phyloP scores from a whole-genome alignment of 129 eudicot species.

The Lactuca saligna region DNA sequence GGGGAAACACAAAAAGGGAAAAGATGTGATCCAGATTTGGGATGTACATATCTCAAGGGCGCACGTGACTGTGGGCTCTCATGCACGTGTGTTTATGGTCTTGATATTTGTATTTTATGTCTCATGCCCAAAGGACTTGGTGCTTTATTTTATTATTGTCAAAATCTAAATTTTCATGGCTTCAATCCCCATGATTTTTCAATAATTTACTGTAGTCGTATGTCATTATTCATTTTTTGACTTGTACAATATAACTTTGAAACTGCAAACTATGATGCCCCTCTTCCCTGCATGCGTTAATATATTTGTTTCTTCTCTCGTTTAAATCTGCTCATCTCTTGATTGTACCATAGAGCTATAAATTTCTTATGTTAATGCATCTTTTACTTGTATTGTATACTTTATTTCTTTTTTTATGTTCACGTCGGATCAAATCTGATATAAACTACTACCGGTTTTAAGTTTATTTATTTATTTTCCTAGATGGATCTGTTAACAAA shows the following conservation, averaged over 20 bases:
- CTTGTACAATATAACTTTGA: constrained; percentile 14
- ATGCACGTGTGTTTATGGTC: constrained; percentile 44
- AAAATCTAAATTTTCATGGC: constrained; percentile 13
- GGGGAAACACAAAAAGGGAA: constrained; percentile 43
- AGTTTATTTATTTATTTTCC: too few relatives aligned
- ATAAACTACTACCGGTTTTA: too few relatives aligned
- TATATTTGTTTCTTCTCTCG: background rate
- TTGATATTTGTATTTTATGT: constrained; percentile 36
- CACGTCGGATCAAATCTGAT: too few relatives aligned
- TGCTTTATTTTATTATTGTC: constrained; percentile 21
- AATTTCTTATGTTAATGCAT: background rate
- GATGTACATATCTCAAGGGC: constrained; percentile 38
- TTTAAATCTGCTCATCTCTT: background rate
- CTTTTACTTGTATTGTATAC: background rate
- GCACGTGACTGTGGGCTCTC: constrained; percentile 36
- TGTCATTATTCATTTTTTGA: background rate
- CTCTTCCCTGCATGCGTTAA: background rate
- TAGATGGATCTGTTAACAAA: too few relatives aligned
- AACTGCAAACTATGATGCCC: background rate
- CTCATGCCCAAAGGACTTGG: constrained; percentile 29
- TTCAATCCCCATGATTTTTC: constrained; percentile 33
- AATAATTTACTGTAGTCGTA: constrained; percentile 6
- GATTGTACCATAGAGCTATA: background rate
- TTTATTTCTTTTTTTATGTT: background rate
- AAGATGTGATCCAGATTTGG: constrained; percentile 32